Conservation (phyloP, 2,329 filamentous ascomycete genomes). For the Chaetomiaceae sp. region DNA sequence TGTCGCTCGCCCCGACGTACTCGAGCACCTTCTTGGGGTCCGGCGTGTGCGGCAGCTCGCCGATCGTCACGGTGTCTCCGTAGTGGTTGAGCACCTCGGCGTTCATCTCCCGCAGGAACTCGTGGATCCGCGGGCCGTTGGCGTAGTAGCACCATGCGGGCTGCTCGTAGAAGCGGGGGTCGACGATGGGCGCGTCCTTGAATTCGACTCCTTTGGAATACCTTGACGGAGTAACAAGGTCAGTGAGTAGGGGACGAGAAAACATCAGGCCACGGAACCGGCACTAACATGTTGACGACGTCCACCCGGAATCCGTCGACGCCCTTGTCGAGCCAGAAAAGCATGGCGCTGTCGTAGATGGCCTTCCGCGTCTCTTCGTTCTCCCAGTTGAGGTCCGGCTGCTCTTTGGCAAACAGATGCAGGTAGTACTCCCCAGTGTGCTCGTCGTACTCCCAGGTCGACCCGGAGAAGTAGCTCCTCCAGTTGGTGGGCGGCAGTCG, state of each 20-base stretch:
- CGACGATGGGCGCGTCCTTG: conserved; percentile 53
- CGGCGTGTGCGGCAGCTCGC: conserved; percentile 62
- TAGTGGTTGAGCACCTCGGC: conserved; percentile 53
- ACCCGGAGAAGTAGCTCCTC: conserved; percentile 57
- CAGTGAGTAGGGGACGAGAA: not conserved
- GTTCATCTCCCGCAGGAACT: conserved; percentile 64
- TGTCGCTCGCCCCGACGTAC: conserved; percentile 55
- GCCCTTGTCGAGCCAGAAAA: conserved; percentile 71
- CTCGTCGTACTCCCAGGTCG: conserved; percentile 68
- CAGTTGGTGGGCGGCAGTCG: conserved; percentile 73
- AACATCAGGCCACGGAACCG: too few species aligned
- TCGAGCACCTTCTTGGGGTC: conserved; percentile 52
- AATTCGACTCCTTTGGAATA: conserved; percentile 56
- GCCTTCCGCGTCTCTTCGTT: conserved; percentile 62
- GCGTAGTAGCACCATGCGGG: conserved; percentile 54
- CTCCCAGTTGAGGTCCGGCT: conserved; percentile 87
- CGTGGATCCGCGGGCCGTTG: conserved; percentile 65
- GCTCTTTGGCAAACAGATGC: conserved; percentile 68
- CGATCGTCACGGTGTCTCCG: conserved; percentile 65
- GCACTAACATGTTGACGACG: conserved; percentile 61
- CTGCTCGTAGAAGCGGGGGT: conserved; percentile 45
- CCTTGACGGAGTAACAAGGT: conserved; percentile 30
- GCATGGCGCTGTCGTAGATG: conserved; percentile 66
- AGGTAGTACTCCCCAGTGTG: conserved; percentile 72
- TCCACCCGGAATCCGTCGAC: conserved; percentile 67